Evolutionary conservation across 2,329 filamentous ascomycete genomes (phyloP).

Genomic region (Chaetomium sp.): DNA sequence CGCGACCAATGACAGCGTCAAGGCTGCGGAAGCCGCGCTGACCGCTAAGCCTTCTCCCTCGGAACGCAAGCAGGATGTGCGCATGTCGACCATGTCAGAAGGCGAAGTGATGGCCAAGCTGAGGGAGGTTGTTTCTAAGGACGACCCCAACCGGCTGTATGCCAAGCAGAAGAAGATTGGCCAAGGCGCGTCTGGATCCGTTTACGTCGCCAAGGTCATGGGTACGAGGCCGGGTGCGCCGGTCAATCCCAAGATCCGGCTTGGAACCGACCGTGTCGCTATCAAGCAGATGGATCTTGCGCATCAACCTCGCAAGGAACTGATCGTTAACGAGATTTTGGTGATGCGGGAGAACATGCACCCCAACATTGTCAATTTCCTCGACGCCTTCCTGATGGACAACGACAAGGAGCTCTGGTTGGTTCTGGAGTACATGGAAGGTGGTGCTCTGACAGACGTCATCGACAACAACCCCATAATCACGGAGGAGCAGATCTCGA

Average conservation of each 20-base stretch:
- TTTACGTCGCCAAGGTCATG: constrained; percentile 91
- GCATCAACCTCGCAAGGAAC: constrained; percentile 92
- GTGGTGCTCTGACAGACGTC: constrained; percentile 92
- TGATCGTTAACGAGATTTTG: constrained; percentile 99
- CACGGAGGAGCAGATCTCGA: constrained; percentile 94
- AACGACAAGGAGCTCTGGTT: constrained; percentile 97
- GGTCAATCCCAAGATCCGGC: constrained; percentile 10
- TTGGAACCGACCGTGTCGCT: constrained; percentile 79
- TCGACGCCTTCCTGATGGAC: constrained; percentile 93
- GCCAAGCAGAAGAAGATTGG: constrained; percentile 99
- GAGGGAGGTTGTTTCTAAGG: constrained; percentile 89
- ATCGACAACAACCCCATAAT: constrained; percentile 97
- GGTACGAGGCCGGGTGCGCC: constrained; percentile 9
- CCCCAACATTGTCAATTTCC: constrained; percentile 97
- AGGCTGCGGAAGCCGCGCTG: constrained; percentile 83
- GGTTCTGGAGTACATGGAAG: constrained; percentile 99
- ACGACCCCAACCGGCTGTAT: constrained; percentile 90
- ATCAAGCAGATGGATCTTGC: constrained; percentile 99
- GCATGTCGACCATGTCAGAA: constrained; percentile 98
- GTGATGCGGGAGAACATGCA: constrained; percentile 99
- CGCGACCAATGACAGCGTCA: constrained; percentile 59
- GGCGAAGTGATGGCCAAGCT: constrained; percentile 95
- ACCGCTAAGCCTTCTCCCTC: constrained; percentile 69
- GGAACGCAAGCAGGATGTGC: constrained; percentile 82
- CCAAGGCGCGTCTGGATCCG: constrained; percentile 93